These are phyloP conservation scores for Urostyla sp. DNA, from an alignment of 73 alveolate species.

Conservation along the genomic window DNA sequence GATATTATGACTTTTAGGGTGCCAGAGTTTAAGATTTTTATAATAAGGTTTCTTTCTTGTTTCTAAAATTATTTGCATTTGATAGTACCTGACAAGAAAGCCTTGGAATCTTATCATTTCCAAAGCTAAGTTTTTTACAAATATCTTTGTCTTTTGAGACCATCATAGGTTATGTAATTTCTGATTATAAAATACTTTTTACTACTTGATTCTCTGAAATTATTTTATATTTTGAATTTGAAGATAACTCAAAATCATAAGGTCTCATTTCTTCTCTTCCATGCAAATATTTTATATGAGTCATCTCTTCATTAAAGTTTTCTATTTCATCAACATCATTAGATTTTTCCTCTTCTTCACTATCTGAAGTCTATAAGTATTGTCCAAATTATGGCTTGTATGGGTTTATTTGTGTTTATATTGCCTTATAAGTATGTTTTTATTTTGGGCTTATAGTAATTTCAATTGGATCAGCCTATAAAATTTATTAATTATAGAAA, in stretches of 20 bases:
- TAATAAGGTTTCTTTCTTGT: too few species aligned
- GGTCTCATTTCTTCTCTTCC: conserved; percentile 52
- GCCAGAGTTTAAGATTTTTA: too few species aligned
- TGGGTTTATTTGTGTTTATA: conserved; percentile 11
- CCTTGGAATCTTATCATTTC: conserved; percentile 22
- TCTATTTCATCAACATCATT: not conserved
- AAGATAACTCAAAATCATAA: conserved; percentile 30
- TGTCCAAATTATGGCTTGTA: conserved; percentile 5
- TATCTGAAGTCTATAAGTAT: conserved; percentile 5
- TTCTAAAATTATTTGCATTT: not conserved
- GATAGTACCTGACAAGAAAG: not conserved
- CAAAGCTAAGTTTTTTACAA: conserved; percentile 48
- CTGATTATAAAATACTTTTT: conserved; percentile 3
- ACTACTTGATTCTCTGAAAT: conserved; percentile 39
- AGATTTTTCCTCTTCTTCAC: not conserved
- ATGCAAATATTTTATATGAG: not conserved
- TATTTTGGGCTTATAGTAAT: conserved; percentile 30
- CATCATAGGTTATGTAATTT: conserved; percentile 25
- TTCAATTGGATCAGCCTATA: conserved; percentile 46
- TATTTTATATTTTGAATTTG: conserved; percentile 23
- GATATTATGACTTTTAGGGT: too few species aligned
- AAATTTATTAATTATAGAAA: conserved; percentile 7
- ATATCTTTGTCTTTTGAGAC: not conserved
- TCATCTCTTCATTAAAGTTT: not conserved
- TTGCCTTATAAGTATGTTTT: not conserved